Evolutionary conservation across 2,329 filamentous ascomycete genomes (phyloP).

Genomic region (Bertia moriformis): DNA sequence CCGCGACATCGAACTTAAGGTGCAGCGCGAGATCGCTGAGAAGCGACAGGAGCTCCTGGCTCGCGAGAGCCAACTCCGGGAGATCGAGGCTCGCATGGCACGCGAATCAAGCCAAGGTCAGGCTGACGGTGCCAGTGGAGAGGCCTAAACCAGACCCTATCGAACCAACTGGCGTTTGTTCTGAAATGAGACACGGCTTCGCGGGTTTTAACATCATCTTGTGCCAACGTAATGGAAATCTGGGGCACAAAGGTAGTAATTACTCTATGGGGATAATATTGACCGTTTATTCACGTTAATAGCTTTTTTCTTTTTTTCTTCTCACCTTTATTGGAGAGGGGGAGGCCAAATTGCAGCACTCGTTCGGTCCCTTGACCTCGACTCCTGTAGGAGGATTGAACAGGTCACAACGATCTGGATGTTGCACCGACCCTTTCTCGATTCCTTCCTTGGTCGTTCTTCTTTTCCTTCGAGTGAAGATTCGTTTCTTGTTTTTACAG

Average conservation of each 20-base stretch:
- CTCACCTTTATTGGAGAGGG: conserved; percentile 3
- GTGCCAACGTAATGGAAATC: conserved; percentile 19
- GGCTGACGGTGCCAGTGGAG: conserved; percentile 16
- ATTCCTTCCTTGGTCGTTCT: neutral
- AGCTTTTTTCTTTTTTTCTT: conserved; percentile 6
- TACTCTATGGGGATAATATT: conserved; percentile 11
- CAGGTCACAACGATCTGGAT: too few relatives aligned
- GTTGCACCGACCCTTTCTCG: neutral
- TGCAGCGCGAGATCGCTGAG: conserved; percentile 99
- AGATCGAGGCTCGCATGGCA: conserved; percentile 96
- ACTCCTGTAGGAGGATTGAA: too few relatives aligned
- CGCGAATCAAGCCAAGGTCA: conserved; percentile 45
- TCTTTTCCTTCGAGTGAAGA: neutral
- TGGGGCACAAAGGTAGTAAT: conserved; percentile 15
- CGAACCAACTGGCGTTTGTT: conserved; percentile 11
- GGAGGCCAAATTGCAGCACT: neutral
- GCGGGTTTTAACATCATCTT: conserved; percentile 15
- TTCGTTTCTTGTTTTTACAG: neutral
- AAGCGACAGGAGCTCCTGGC: conserved; percentile 97
- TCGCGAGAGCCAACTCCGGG: conserved; percentile 93
- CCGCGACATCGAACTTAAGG: conserved; percentile 97
- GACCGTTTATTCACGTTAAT: conserved; percentile 7
- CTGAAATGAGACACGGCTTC: conserved; percentile 11
- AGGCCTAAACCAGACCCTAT: conserved; percentile 16
- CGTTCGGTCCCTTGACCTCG: too few relatives aligned